These are phyloP conservation scores for Fusarium caatingaense DNA, from an alignment of 2,329 filamentous ascomycete genomes.

Conservation along the genomic window DNA sequence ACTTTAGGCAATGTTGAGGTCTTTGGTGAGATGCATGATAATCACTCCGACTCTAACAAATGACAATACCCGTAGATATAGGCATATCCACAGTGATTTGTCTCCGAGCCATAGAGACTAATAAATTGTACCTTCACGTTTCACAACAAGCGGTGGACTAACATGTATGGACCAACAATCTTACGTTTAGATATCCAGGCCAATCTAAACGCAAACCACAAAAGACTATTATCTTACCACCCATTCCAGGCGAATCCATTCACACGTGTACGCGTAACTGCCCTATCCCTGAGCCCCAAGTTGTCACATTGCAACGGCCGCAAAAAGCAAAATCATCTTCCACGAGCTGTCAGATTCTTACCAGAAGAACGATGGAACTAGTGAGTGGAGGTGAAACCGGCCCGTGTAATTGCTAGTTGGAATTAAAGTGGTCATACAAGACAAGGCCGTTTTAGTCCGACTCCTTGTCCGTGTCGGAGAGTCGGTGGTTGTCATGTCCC, in stretches of 20 bases:
- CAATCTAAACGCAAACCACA: background rate
- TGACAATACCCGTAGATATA: background rate
- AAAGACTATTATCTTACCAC: slow-evolving; percentile 25
- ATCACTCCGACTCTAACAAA: slow-evolving; percentile 1
- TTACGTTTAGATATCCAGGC: background rate
- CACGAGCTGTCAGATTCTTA: slow-evolving; percentile 11
- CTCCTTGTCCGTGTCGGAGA: slow-evolving; percentile 10
- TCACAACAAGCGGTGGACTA: background rate
- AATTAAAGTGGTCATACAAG: background rate
- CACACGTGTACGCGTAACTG: slow-evolving; percentile 20
- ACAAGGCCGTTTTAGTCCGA: background rate
- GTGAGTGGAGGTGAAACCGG: background rate
- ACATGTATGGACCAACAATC: background rate
- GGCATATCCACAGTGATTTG: background rate
- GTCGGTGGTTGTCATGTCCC: background rate
- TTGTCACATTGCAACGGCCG: background rate
- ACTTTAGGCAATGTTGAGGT: slow-evolving; percentile 1
- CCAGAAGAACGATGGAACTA: background rate
- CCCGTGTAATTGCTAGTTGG: background rate
- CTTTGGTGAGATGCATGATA: background rate
- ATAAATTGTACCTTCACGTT: background rate
- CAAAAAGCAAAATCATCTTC: background rate
- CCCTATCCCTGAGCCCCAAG: background rate
- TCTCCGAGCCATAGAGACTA: background rate
- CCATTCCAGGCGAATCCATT: slow-evolving; percentile 1